Conservation (phyloP, 768 basidiomycete species). For the Lactifluus subvellereus region DNA sequence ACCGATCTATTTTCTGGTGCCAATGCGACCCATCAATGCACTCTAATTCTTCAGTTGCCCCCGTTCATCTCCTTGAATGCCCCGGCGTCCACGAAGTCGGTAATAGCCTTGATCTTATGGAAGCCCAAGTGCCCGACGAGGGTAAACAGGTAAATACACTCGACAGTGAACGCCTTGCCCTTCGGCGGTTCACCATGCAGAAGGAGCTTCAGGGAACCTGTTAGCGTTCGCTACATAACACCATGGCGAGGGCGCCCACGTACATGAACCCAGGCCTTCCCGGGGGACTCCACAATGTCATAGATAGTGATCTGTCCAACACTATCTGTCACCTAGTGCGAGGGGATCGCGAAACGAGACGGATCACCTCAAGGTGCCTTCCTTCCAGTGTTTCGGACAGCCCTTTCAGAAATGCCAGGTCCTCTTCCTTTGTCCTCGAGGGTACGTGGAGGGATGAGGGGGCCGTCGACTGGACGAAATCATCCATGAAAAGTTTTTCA, state of each 20-base stretch:
- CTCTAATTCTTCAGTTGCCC: neutral
- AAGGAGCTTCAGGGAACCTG: neutral
- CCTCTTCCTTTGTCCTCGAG: conserved; percentile 1
- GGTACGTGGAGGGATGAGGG: neutral
- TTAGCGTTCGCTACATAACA: neutral
- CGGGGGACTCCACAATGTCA: neutral
- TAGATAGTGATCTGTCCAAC: neutral
- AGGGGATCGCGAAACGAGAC: neutral
- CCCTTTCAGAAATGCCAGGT: conserved; percentile 1
- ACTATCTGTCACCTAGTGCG: neutral
- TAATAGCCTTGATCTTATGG: neutral
- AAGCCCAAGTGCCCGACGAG: neutral
- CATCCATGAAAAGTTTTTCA: conserved; percentile 1
- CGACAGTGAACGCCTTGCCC: conserved; percentile 3
- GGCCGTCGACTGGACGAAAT: conserved; percentile 7
- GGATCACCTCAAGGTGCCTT: neutral
- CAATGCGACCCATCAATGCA: neutral
- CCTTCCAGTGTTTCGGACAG: conserved; percentile 3
- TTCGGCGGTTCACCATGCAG: neutral
- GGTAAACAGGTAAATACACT: conserved; percentile 8
- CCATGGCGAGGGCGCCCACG: neutral
- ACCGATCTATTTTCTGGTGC: neutral
- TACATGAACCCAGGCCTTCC: conserved; percentile 9
- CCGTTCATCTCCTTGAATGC: neutral
- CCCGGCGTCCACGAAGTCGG: neutral